Percentiles rank a stretch among this genome's conserved stretches.
phyloP scores from a whole-genome alignment of 805 yeast genomes.

The Cyberlindnera lachancei region DNA sequence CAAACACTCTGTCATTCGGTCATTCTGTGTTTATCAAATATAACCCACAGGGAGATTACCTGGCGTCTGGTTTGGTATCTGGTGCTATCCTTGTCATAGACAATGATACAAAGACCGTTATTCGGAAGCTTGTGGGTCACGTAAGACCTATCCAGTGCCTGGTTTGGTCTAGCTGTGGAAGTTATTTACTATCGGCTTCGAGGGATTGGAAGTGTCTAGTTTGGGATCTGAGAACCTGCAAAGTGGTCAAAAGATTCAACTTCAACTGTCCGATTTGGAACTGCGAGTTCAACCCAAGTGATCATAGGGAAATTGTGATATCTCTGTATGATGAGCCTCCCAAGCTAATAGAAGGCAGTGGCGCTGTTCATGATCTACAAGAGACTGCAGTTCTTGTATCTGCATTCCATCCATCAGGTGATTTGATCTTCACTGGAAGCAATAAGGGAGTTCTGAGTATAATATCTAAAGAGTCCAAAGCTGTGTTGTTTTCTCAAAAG shows the following conservation, averaged over 20 bases:
- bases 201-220: conserved; percentile 77
- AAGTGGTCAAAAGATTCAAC: conserved; percentile 34
- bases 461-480: conserved; percentile 18
- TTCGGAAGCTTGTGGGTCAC: conserved; percentile 57
- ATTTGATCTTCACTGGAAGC: conserved; percentile 64
- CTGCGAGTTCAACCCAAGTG: conserved; percentile 46
- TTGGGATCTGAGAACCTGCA: conserved; percentile 60
- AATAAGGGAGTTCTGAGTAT: conserved; percentile 72
- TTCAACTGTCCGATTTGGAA: conserved; percentile 74
- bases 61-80: conserved; percentile 72
- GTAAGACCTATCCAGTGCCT: conserved; percentile 64
- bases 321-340: conserved; percentile 60
- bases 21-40: conserved; percentile 61
- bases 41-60: conserved; percentile 72
- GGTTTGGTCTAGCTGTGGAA: conserved; percentile 69
- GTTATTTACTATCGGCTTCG: conserved; percentile 60
- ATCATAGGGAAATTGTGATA: conserved; percentile 45
- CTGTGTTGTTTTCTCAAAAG: conserved; percentile 41
- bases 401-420: conserved; percentile 45
- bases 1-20: conserved; percentile 60
- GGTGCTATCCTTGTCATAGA: conserved; percentile 74
- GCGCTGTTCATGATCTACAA: conserved; percentile 15
- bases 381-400: conserved; percentile 22
- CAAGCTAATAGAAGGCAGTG: conserved; percentile 37
- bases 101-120: conserved; percentile 53